These are phyloP conservation scores for Bipolaris bicolor DNA, from an alignment of 2,329 filamentous ascomycete genomes.

Conservation along the genomic window DNA sequence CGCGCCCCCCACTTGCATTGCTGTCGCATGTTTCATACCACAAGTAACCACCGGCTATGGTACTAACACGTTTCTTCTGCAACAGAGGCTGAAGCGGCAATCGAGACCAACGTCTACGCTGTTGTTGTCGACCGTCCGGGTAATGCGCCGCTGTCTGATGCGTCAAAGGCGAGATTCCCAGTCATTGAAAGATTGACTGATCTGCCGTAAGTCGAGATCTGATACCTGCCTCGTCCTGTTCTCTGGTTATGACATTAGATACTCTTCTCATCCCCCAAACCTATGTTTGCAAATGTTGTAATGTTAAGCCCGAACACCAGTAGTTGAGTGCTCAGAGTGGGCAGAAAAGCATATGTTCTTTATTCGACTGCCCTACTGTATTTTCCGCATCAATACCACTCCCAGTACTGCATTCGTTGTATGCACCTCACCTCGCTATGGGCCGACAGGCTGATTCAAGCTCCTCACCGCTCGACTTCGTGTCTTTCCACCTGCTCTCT, in stretches of 20 bases:
- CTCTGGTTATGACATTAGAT: background rate
- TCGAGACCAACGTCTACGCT: slow-evolving; percentile 51
- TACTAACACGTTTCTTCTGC: slow-evolving; percentile 17
- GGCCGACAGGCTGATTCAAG: background rate
- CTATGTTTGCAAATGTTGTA: background rate
- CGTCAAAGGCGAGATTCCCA: slow-evolving; percentile 26
- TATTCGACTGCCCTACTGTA: background rate
- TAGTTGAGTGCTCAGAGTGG: background rate
- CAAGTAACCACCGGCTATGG: background rate
- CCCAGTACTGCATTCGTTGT: background rate
- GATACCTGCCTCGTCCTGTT: background rate
- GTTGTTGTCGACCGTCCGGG: slow-evolving; percentile 66
- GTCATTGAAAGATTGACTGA: slow-evolving; percentile 49
- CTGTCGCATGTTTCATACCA: slow-evolving; percentile 5
- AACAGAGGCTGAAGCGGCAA: slow-evolving; percentile 54
- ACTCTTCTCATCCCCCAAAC: background rate
- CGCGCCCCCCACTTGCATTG: background rate
- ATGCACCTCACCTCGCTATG: background rate
- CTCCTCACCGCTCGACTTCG: background rate
- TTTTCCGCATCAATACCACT: background rate
- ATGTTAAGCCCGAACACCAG: background rate
- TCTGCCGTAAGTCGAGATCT: slow-evolving; percentile 24
- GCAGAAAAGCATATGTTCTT: background rate
- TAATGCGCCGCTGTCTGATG: slow-evolving; percentile 64
- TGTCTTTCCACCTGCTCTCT: background rate